phyloP scores from a whole-genome alignment of 169 alveolate species.

The Cyclospora cayetanensis region DNA sequence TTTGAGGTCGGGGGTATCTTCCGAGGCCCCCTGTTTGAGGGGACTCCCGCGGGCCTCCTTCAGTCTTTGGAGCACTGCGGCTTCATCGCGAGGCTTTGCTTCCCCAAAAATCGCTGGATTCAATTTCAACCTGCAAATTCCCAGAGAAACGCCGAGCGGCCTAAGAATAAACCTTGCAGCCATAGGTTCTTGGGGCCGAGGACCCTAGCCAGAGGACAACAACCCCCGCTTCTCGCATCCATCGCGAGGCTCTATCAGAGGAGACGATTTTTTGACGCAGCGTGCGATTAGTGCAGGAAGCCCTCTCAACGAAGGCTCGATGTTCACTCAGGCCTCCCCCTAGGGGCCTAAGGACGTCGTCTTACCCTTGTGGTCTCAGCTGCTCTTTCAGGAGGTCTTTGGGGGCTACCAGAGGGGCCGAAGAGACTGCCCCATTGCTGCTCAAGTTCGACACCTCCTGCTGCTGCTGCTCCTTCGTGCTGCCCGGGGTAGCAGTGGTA shows the following conservation, averaged over 20 bases:
- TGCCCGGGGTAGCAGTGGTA: not conserved
- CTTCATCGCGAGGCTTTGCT: constrained; percentile 30
- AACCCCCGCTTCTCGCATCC: too few species aligned
- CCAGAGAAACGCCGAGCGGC: not conserved
- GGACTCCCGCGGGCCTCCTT: not conserved
- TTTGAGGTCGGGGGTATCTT: not conserved
- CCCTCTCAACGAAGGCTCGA: not conserved
- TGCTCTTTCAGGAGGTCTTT: constrained; percentile 23
- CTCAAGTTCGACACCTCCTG: not conserved
- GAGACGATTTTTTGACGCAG: too few species aligned
- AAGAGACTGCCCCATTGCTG: constrained; percentile 5
- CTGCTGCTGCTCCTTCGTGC: constrained; percentile 47
- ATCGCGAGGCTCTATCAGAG: too few species aligned
- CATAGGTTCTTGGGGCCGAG: not conserved
- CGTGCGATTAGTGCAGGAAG: not conserved
- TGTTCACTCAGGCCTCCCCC: not conserved
- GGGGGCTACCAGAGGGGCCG: constrained; percentile 8
- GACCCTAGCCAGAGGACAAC: too few species aligned
- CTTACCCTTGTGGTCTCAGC: constrained; percentile 39
- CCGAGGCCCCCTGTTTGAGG: not conserved
- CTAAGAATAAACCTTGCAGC: not conserved
- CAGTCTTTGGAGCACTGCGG: not conserved
- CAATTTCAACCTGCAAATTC: not conserved
- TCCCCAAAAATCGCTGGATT: constrained; percentile 22
- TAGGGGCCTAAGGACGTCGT: not conserved